Evolutionary conservation across 208 protist genomes (phyloP).

Genomic region (Strigomonas culicis): DNA sequence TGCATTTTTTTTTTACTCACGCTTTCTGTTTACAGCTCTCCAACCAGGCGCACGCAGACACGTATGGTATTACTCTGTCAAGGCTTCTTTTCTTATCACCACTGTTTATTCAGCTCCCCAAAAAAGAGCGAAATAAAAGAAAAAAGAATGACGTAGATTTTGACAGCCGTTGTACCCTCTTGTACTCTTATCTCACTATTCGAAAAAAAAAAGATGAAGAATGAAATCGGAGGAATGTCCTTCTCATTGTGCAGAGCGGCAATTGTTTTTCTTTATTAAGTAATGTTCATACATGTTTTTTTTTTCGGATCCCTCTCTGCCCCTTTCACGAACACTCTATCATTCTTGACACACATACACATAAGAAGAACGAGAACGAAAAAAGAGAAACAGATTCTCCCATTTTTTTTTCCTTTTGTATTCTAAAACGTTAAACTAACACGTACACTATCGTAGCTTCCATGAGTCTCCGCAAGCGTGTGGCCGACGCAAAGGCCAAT

Average conservation of each 20-base stretch:
- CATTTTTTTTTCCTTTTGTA: neutral
- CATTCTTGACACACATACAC: too few relatives aligned
- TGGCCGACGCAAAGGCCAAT: neutral
- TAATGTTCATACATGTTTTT: neutral
- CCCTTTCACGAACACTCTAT: too few relatives aligned
- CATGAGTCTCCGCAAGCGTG: neutral
- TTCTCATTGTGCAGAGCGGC: neutral
- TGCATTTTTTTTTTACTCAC: too few relatives aligned
- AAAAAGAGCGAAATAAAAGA: too few relatives aligned
- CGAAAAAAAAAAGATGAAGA: conserved; percentile 11
- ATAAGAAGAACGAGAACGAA: too few relatives aligned
- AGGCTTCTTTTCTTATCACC: conserved; percentile 14
- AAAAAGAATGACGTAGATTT: too few relatives aligned
- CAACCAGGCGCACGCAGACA: too few relatives aligned
- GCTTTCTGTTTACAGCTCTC: too few relatives aligned
- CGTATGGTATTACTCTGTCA: too few relatives aligned
- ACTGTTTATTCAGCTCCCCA: conserved; percentile 11
- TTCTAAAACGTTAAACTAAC: neutral
- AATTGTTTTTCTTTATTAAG: neutral
- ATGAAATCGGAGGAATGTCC: conserved; percentile 2
- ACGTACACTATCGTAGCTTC: neutral
- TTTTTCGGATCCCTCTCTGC: too few relatives aligned
- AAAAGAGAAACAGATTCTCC: neutral
- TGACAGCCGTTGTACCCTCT: conserved; percentile 5
- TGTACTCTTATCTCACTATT: conserved; percentile 2